Percentiles rank a stretch among this genome's conserved stretches.
phyloP scores from a whole-genome alignment of 805 yeast genomes.

The Cyberlindnera xishuangbannaensis region DNA sequence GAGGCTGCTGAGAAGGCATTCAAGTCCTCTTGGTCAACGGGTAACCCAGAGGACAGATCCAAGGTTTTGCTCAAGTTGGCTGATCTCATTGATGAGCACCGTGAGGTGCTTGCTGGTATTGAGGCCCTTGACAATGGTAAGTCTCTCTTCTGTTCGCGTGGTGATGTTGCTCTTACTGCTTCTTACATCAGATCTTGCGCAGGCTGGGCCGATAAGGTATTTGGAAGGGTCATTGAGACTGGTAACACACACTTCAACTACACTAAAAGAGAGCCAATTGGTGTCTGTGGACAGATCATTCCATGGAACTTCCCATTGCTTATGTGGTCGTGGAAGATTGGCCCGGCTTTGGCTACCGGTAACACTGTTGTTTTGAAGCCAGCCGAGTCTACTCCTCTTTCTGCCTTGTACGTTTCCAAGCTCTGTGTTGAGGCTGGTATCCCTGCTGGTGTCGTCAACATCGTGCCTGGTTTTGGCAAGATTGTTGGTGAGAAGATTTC shows the following conservation, averaged over 20 bases:
- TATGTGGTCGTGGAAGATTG: conserved; percentile 84
- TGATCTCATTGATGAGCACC: conserved; percentile 67
- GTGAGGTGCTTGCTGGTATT: conserved; percentile 70
- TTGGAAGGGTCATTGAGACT: conserved; percentile 54
- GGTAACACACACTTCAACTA: conserved; percentile 59
- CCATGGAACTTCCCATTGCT: conserved; percentile 93
- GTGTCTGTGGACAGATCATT: conserved; percentile 84
- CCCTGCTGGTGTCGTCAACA: conserved; percentile 78
- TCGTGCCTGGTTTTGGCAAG: conserved; percentile 75
- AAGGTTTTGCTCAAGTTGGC: conserved; percentile 64
- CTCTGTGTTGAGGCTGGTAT: conserved; percentile 70
- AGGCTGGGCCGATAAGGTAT: conserved; percentile 70
- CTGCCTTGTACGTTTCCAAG: conserved; percentile 64
- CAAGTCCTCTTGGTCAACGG: conserved; percentile 61
- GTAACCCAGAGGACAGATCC: conserved; percentile 63
- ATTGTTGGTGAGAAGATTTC: conserved; percentile 69
- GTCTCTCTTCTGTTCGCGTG: conserved; percentile 63
- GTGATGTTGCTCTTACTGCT: conserved; percentile 69
- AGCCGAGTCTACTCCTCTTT: conserved; percentile 82
- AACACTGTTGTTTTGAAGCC: conserved; percentile 81
- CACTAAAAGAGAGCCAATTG: conserved; percentile 76
- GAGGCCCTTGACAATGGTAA: conserved; percentile 92
- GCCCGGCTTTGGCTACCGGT: conserved; percentile 84
- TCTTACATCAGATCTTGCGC: conserved; percentile 78
- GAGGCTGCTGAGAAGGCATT: conserved; percentile 79